A percentile compares a stretch with the other conserved stretches of the same genome.
Conservation (phyloP, 495 filamentous ascomycete genomes). For the Ascodesmis nigricans region DNA sequence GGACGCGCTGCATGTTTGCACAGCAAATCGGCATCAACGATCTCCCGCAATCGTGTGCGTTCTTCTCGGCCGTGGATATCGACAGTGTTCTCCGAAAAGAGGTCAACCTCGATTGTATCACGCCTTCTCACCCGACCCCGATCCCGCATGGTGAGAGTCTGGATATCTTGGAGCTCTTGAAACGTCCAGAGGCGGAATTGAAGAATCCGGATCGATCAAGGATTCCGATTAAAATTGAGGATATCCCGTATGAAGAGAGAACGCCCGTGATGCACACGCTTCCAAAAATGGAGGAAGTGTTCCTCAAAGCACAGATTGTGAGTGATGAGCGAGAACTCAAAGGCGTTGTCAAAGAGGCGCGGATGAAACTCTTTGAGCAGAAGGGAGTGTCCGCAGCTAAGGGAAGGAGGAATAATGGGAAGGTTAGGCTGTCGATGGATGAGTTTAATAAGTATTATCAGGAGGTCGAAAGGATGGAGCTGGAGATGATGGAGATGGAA, state of each 20-base stretch:
- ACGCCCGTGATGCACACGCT: constrained; percentile 54
- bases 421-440: too few species aligned
- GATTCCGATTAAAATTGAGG: constrained; percentile 35
- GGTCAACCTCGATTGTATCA: constrained; percentile 92
- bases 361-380: too few species aligned
- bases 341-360: too few species aligned
- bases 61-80: constrained; percentile 87
- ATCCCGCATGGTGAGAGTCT: constrained; percentile 74
- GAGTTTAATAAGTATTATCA: too few species aligned
- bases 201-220: constrained; percentile 28
- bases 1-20: constrained; percentile 91
- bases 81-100: constrained; percentile 88
- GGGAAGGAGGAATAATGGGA: too few species aligned
- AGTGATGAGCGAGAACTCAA: too few species aligned
- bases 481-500: too few species aligned
- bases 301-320: too few species aligned
- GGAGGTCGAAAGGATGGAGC: too few species aligned
- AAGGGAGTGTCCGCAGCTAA: too few species aligned
- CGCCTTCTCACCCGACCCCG: constrained; percentile 54
- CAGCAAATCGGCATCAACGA: constrained; percentile 94
- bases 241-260: constrained; percentile 43
- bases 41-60: constrained; percentile 79
- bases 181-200: constrained; percentile 40
- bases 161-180: constrained; percentile 56
- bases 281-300: too few species aligned